Base-by-base conservation (phyloP, 1,284 basidiomycete species). In the Malassezia brasiliensis region DNA sequence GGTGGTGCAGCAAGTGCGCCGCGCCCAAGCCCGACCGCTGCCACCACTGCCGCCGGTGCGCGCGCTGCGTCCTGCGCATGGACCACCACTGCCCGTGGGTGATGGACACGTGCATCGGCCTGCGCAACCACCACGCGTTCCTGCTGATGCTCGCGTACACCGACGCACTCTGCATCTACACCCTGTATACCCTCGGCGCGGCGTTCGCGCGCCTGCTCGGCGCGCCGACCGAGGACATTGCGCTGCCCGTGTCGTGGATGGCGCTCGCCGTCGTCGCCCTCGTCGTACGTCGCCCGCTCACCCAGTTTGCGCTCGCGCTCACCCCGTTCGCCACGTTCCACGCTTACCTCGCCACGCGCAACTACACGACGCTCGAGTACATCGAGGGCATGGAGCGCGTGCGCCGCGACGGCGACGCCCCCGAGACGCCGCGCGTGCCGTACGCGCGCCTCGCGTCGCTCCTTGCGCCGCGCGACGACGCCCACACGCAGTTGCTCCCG, bases 51-150 rank as follows among this genome's bases (percentile, higher is more conserved):
- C 77, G 84, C 15, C 76, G 76, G 28, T 88, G 85, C 76, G 84
- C 82, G 12, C 64, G 84, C 78, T 87, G 85, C 66, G 79, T 87
- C 0, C 70, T 86, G 47, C 82, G 81, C 67, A 87, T 83, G 69
- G 85, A 87, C 67, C 85, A 87, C 75, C 85, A 87, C 66, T 74
- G 73, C 53, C 75, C 75, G 12, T 77, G 86, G 86, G 83, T 88
- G 44, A 85, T 85, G 28, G 84, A 86, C 62, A 49, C 67, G 9
- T 88, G 86, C 66, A 85, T 88, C 10, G 87, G 87, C 11, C 40
- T 44, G 46, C 36, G 46, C 17, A 96, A 94, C 75, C 85, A 91
- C 62, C 85, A 85, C 1, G 83, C 91, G 76, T 96, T 96, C 72
- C 78, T 94, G 50, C 85, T 90, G 17, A 94, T 96, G 77, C 81